Base-by-base conservation (phyloP, 495 filamentous ascomycete genomes). In the Tuber umbilicatum region DNA sequence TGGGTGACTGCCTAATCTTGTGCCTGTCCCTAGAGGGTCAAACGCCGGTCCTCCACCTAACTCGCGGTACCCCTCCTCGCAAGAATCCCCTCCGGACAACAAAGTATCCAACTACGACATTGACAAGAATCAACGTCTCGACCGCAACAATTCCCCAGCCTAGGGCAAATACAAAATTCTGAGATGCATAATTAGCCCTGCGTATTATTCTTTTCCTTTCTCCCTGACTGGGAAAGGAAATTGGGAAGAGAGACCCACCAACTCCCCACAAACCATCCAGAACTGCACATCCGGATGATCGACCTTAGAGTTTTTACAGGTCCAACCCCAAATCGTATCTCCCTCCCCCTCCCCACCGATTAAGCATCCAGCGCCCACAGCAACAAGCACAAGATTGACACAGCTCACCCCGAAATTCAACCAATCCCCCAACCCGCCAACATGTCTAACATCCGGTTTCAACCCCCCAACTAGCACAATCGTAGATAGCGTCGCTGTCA, bases 81-180 rank as follows among this genome's bases (percentile, higher is more conserved):
- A n/a, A 12, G 27, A 2, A 41, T 7, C 37, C 45, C 50, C 72
- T 73, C 47, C 60, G 64, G 40, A 80, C 71, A 7, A 80, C 12
- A 27, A 80, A 38, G 7, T 47, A 76, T 19, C 78, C 77, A 23
- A 79, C 21, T 37, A 80, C 35, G 31, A 80, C 64, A 72, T 80
- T 80, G 23, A 80, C 71, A 17, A 80, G 41, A 74, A 80, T 79
- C 70, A 80, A 70, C 10, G 69, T 41, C 77, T 80, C 78, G 9
- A 70, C 71, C 21, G 50, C 71, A 69, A 74, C 77, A 76, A 80
- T 70, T 37, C 41, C 60, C 78, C 78, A 80, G 23, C 77, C 78
- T 74, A 80, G 79, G 31, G 71, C 39, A 45, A 76, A 79, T 43
- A 73, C 73, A 42, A 76, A 75, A 38, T 68, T 79, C 76, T 78